Conservation (phyloP, 495 filamentous ascomycete species). For the Lasiosphaeria ovina region DNA sequence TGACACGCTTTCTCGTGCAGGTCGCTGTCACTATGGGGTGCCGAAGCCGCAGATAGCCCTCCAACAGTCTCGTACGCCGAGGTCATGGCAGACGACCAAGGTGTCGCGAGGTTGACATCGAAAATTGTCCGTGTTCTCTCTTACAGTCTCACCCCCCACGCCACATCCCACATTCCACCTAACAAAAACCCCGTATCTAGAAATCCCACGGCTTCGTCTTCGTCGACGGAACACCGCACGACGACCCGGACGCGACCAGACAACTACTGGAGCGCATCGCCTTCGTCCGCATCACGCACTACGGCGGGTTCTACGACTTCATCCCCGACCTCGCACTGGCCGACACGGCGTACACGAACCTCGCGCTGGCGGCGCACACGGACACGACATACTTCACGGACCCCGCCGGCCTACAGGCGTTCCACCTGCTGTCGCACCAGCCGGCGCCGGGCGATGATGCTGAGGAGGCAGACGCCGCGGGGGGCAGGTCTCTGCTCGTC, state of each 20-base stretch:
- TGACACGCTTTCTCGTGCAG: not conserved
- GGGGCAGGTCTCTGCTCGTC: conserved; percentile 73
- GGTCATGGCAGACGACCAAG: conserved; percentile 50
- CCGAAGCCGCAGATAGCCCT: conserved; percentile 33
- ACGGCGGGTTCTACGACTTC: conserved; percentile 95
- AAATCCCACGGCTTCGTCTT: conserved; percentile 65
- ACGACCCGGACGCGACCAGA: conserved; percentile 65
- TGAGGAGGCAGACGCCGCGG: conserved; percentile 41
- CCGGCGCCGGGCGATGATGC: conserved; percentile 10
- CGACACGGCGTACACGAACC: conserved; percentile 89
- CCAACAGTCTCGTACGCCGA: conserved; percentile 57
- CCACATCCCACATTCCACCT: too few relatives aligned
- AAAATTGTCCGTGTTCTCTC: conserved; percentile 30
- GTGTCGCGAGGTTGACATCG: conserved; percentile 38
- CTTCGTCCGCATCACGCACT: conserved; percentile 83
- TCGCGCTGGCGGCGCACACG: conserved; percentile 75
- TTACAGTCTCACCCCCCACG: not conserved
- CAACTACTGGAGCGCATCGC: conserved; percentile 72
- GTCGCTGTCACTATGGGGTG: conserved; percentile 10
- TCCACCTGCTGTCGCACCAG: conserved; percentile 76
- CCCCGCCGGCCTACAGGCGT: conserved; percentile 82
- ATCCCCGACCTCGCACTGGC: conserved; percentile 81
- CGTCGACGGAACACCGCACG: conserved; percentile 61
- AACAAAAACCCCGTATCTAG: conserved; percentile 18
- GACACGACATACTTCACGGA: conserved; percentile 94